Conservation (phyloP, 441 rosid species). For the Eutrema salsugineum region DNA sequence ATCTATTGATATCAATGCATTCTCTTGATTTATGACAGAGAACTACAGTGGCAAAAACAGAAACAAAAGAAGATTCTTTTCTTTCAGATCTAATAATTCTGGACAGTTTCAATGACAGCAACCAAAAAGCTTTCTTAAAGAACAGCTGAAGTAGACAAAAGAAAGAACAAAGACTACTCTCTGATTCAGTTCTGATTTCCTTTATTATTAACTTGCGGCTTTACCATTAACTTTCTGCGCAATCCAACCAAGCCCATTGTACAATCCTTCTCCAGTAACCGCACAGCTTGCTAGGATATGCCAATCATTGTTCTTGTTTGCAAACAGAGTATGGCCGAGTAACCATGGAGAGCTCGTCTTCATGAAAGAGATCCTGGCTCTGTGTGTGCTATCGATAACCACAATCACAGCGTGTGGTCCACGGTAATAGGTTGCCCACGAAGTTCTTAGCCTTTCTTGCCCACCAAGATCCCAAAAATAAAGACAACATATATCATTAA, state of each 20-base stretch:
- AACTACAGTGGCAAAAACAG: neutral
- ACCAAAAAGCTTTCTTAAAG: neutral
- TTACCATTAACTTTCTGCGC: constrained; percentile 87
- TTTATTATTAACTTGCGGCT: constrained; percentile 44
- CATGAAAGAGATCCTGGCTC: constrained; percentile 78
- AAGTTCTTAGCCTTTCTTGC: constrained; percentile 85
- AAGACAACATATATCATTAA: neutral
- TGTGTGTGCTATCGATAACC: constrained; percentile 91
- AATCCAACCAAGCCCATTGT: constrained; percentile 92
- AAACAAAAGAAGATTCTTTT: neutral
- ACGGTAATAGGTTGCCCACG: constrained; percentile 94
- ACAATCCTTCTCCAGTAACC: constrained; percentile 81
- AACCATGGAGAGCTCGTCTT: constrained; percentile 77
- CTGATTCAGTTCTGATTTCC: neutral
- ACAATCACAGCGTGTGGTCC: constrained; percentile 93
- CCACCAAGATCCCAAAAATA: constrained; percentile 98
- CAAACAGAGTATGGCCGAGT: constrained; percentile 35
- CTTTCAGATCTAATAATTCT: neutral
- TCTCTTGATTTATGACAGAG: constrained; percentile 6
- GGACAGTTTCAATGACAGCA: neutral
- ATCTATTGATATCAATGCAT: neutral
- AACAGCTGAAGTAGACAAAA: neutral
- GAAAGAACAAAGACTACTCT: neutral
- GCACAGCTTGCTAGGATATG: constrained; percentile 96
- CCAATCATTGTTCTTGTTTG: constrained; percentile 42